A percentile compares a stretch with the other conserved stretches of the same genome.
Evolutionary conservation across 768 basidiomycete genomes (phyloP).

Genomic region (Tricholoma flavovirens): DNA sequence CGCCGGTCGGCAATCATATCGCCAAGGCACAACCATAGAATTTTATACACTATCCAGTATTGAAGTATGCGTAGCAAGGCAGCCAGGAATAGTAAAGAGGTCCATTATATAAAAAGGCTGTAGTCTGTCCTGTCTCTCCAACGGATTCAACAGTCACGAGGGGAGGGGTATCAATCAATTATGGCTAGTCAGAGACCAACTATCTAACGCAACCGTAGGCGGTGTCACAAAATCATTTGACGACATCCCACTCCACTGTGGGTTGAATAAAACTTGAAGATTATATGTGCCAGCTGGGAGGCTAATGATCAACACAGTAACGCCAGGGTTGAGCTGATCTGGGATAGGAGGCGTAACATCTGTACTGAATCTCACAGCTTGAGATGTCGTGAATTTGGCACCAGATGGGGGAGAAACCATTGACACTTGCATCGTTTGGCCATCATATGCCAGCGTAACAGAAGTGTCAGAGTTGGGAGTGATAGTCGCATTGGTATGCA

Average conservation of each 20-base stretch:
- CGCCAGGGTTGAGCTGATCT: conserved; percentile 74
- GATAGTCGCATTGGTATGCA: conserved; percentile 93
- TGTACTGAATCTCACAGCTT: conserved; percentile 48
- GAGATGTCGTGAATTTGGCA: conserved; percentile 52
- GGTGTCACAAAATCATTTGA: conserved; percentile 60
- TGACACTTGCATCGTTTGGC: conserved; percentile 56
- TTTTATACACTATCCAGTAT: too few relatives aligned
- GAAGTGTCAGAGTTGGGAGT: conserved; percentile 37
- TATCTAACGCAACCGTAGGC: conserved; percentile 57
- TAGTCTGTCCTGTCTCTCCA: neutral
- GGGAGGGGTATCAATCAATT: conserved; percentile 41
- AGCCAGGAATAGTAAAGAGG: neutral
- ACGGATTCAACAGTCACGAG: neutral
- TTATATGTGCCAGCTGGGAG: conserved; percentile 67
- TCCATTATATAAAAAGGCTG: neutral
- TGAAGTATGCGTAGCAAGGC: too few relatives aligned
- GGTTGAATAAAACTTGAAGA: conserved; percentile 85
- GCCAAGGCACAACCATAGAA: neutral
- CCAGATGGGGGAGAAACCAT: conserved; percentile 67
- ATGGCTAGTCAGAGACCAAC: conserved; percentile 81
- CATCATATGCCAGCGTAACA: conserved; percentile 71
- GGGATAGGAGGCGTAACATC: conserved; percentile 57
- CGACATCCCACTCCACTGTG: conserved; percentile 80
- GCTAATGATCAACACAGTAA: conserved; percentile 73
- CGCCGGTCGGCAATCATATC: neutral